phyloP scores from a whole-genome alignment of 306 rosid species.

The Abrus precatorius region DNA sequence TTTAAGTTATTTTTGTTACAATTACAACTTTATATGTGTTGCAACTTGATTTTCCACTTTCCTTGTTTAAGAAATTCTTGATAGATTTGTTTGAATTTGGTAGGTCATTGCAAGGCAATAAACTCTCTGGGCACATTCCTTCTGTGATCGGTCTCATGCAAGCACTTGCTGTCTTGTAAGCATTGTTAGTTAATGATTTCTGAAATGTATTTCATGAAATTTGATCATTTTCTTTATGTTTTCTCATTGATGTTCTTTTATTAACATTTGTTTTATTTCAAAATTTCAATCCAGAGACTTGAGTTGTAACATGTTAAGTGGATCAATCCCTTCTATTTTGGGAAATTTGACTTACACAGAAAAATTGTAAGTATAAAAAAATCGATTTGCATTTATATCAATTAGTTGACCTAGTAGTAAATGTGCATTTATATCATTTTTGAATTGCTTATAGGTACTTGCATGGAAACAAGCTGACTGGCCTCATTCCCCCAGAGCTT shows the following conservation, averaged over 20 bases:
- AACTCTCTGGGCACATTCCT: constrained; percentile 86
- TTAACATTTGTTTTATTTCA: background rate
- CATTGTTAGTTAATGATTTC: constrained; percentile 29
- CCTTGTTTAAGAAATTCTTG: constrained; percentile 31
- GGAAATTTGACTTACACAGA: constrained; percentile 93
- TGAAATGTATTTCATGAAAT: constrained; percentile 16
- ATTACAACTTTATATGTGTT: constrained; percentile 71
- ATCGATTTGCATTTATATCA: background rate
- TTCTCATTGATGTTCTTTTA: background rate
- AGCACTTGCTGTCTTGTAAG: constrained; percentile 98
- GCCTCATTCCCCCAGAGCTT: constrained; percentile 86
- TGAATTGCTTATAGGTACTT: constrained; percentile 72
- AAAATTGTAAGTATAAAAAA: constrained; percentile 74
- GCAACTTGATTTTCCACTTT: background rate
- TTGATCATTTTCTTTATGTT: constrained; percentile 2
- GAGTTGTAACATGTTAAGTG: constrained; percentile 84
- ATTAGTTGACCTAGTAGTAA: background rate
- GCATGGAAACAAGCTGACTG: constrained; percentile 93
- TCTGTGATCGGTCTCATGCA: constrained; percentile 97
- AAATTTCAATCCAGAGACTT: constrained; percentile 71
- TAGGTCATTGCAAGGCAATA: constrained; percentile 94
- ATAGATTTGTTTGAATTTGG: constrained; percentile 37
- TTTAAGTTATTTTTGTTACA: background rate
- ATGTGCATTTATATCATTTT: constrained; percentile 3
- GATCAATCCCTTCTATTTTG: constrained; percentile 85